Conservation (phyloP, 768 basidiomycete species). For the Hygrocybe punicea region DNA sequence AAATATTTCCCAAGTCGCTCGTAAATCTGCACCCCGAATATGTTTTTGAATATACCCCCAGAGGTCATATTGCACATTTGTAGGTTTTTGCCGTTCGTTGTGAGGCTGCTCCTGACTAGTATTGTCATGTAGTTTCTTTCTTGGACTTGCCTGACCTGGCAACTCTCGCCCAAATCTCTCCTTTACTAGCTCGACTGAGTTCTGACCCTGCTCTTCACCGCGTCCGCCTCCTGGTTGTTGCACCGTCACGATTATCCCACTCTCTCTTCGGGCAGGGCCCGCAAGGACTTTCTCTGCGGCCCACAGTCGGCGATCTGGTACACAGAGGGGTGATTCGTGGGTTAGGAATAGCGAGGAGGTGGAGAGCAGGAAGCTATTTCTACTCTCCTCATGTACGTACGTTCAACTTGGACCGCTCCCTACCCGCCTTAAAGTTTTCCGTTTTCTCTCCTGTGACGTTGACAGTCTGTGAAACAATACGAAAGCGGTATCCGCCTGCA, state of each 20-base stretch:
- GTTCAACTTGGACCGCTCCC: conserved; percentile 6
- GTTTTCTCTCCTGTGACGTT: neutral
- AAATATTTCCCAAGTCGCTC: neutral
- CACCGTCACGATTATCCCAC: conserved; percentile 66
- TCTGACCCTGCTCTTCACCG: conserved; percentile 63
- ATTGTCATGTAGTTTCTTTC: conserved; percentile 50
- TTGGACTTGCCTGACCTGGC: conserved; percentile 72
- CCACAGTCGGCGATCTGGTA: conserved; percentile 63
- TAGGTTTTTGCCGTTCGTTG: conserved; percentile 27
- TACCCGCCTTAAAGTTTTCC: conserved; percentile 5
- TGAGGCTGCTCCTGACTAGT: neutral
- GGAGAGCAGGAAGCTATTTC: conserved; percentile 64
- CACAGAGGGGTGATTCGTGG: conserved; percentile 70
- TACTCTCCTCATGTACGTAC: conserved; percentile 58
- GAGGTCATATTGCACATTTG: conserved; percentile 61
- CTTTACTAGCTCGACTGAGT: conserved; percentile 47
- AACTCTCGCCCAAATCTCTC: conserved; percentile 46
- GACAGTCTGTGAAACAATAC: conserved; percentile 65
- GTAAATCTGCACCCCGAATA: conserved; percentile 5
- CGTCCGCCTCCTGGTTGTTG: conserved; percentile 55
- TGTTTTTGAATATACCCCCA: conserved; percentile 44
- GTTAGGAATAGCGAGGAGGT: conserved; percentile 59
- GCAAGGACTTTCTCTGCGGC: conserved; percentile 54
- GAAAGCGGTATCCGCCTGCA: conserved; percentile 54
- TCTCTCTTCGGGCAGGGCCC: conserved; percentile 58